phyloP scores from a whole-genome alignment of 176 grass and related monocot genomes.

The Poa annua region DNA sequence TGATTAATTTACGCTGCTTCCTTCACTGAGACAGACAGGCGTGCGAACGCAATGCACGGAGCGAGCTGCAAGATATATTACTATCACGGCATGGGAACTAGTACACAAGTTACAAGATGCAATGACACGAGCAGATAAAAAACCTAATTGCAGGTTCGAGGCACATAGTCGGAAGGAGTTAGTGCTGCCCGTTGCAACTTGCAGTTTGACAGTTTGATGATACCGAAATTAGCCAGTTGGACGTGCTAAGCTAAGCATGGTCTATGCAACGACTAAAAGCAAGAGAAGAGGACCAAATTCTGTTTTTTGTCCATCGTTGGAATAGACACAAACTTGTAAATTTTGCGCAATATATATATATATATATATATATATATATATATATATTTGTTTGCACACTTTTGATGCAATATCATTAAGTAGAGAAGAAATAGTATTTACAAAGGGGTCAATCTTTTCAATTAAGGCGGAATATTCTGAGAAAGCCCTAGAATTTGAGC shows the following conservation, averaged over 20 bases:
- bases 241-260: background rate
- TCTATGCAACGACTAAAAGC: background rate
- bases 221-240: background rate
- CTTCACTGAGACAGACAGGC: background rate
- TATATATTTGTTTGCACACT: no score
- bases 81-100: background rate
- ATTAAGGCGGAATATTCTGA: background rate
- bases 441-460: background rate
- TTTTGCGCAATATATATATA: background rate
- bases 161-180: background rate
- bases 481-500: background rate
- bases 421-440: background rate
- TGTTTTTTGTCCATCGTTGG: no score
- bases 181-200: background rate
- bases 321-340: background rate
- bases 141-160: background rate
- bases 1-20: background rate
- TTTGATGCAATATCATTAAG: background rate
- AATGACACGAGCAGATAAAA: background rate
- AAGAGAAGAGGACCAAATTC: background rate
- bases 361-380: no score
- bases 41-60: background rate
- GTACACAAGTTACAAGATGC: constrained; percentile 30
- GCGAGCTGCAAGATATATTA: constrained; percentile 5
- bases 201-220: background rate